Percentiles rank a stretch among this genome's conserved stretches.
These are phyloP conservation scores for Aspergillus nanangensis DNA, from an alignment of 495 filamentous ascomycete species.

Conservation along the genomic window DNA sequence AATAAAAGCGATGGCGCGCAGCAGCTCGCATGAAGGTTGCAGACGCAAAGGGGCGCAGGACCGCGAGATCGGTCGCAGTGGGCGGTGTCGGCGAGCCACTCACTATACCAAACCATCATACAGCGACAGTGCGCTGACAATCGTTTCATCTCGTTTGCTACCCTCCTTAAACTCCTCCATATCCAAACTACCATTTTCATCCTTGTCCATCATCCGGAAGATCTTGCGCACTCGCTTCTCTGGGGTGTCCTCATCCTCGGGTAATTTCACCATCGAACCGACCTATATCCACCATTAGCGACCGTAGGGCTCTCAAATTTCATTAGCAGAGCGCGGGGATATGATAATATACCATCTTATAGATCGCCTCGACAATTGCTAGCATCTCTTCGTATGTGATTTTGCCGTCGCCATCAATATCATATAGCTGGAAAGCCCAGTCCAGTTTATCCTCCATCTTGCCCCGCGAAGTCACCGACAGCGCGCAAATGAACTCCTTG, in stretches of 20 bases:
- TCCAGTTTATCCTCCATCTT: slow-evolving; percentile 99
- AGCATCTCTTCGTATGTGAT: slow-evolving; percentile 99
- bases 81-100: too few species aligned
- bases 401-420: slow-evolving; percentile 98
- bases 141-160: slow-evolving; percentile 98
- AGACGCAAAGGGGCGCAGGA: too few species aligned
- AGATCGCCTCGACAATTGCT: slow-evolving; percentile 96
- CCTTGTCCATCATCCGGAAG: slow-evolving; percentile 99
- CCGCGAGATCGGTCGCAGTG: too few species aligned
- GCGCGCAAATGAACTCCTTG: slow-evolving; percentile 98
- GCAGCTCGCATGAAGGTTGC: too few species aligned
- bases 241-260: slow-evolving; percentile 96
- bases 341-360: slow-evolving; percentile 81
- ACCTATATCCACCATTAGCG: slow-evolving; percentile 55
- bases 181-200: slow-evolving; percentile 90
- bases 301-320: too few species aligned
- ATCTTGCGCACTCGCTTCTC: slow-evolving; percentile 98
- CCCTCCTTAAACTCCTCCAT: slow-evolving; percentile 99
- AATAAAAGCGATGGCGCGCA: too few species aligned
- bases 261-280: slow-evolving; percentile 97
- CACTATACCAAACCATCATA: slow-evolving; percentile 89
- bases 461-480: slow-evolving; percentile 93
- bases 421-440: slow-evolving; percentile 99
- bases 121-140: slow-evolving; percentile 91
- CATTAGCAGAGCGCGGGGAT: background rate